A percentile compares a stretch with the other conserved stretches of the same genome.
These are phyloP conservation scores for Urtica urens DNA, from an alignment of 306 rosid species.

Conservation along the genomic window DNA sequence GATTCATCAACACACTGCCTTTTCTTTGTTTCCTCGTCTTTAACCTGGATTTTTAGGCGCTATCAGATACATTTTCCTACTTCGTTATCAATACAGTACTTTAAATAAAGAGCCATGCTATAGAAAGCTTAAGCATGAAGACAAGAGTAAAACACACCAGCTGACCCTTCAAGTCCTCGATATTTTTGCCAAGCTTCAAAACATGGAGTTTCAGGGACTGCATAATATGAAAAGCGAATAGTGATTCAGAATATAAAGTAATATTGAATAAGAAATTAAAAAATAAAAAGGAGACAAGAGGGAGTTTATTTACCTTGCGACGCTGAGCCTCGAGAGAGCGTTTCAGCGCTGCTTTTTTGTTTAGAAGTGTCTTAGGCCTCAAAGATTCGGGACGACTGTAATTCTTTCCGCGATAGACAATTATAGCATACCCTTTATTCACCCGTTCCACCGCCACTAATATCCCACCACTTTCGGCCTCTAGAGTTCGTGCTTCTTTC, in stretches of 20 bases:
- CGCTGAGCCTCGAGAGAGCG: constrained; percentile 82
- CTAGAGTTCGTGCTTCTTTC: constrained; percentile 60
- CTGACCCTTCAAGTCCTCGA: constrained; percentile 53
- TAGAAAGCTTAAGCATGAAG: not conserved
- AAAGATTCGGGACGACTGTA: constrained; percentile 62
- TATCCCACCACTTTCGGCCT: constrained; percentile 92
- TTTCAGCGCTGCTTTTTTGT: constrained; percentile 59
- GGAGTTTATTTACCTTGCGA: constrained; percentile 41
- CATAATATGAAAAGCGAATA: constrained; percentile 21
- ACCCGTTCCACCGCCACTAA: constrained; percentile 74
- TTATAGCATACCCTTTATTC: constrained; percentile 65
- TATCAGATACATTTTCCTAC: constrained; percentile 3
- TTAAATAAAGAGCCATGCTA: not conserved
- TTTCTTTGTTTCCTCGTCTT: constrained; percentile 36
- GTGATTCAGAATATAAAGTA: constrained; percentile 16
- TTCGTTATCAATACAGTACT: no score
- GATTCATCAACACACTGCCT: constrained; percentile 22
- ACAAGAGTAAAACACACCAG: constrained; percentile 41
- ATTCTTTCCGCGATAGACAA: constrained; percentile 91
- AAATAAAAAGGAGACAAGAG: no score
- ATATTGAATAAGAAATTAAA: no score
- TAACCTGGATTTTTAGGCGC: constrained; percentile 32
- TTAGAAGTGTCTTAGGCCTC: constrained; percentile 77
- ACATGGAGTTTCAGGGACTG: constrained; percentile 97
- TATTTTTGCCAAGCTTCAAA: constrained; percentile 51